Evolutionary conservation across 148 eudicot species (phyloP).

Genomic region (Diospyros kaki): DNA sequence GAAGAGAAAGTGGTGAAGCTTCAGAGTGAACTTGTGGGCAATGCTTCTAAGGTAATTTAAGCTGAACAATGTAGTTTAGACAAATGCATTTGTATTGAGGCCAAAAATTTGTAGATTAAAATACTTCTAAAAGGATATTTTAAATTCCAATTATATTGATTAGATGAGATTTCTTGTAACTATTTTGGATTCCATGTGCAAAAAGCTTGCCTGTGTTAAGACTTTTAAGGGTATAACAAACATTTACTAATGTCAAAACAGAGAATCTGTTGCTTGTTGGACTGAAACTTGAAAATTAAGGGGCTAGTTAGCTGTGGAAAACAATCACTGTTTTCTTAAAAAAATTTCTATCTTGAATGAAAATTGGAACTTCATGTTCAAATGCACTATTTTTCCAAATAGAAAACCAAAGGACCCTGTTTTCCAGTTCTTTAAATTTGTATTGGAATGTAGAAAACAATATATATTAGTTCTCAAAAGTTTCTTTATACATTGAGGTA

Average conservation of each 20-base stretch:
- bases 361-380: too few relatives aligned
- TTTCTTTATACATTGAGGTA: too few relatives aligned
- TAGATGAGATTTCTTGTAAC: not conserved
- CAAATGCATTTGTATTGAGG: not conserved
- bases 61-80: not conserved
- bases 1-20: slow-evolving; percentile 39
- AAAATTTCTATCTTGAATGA: too few relatives aligned
- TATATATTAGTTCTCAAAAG: too few relatives aligned
- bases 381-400: too few relatives aligned
- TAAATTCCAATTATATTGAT: not conserved
- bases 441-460: too few relatives aligned
- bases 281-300: not conserved
- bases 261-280: not conserved
- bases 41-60: slow-evolving; percentile 50
- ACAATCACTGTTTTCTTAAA: too few relatives aligned
- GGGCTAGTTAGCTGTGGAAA: not conserved
- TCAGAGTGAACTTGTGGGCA: slow-evolving; percentile 42
- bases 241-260: not conserved
- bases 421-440: too few relatives aligned
- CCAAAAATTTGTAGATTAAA: not conserved
- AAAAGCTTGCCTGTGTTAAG: not conserved
- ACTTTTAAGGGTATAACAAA: not conserved
- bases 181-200: not conserved
- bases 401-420: too few relatives aligned
- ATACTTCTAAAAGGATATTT: slow-evolving; percentile 2